Evolutionary conservation across 108 stramenopile genomes (phyloP).

Genomic region (Cylindrotheca fusiformis): DNA sequence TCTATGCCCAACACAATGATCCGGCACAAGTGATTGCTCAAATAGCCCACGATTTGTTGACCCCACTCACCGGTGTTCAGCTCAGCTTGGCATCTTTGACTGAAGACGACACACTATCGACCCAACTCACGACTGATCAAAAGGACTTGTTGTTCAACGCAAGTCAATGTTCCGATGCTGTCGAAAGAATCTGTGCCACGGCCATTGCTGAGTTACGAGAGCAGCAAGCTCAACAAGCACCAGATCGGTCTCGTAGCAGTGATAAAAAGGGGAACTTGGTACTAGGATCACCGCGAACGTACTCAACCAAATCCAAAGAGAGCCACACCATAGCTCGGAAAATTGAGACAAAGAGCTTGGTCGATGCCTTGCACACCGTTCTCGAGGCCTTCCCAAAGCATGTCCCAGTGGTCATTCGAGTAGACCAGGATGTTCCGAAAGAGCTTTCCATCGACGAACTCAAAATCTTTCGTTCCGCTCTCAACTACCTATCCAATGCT

Average conservation of each 20-base stretch:
- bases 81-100: slow-evolving; percentile 54
- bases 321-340: too few relatives aligned
- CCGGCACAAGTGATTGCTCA: slow-evolving; percentile 38
- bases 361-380: slow-evolving; percentile 50
- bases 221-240: neutral
- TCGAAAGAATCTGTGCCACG: slow-evolving; percentile 65
- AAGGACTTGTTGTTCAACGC: slow-evolving; percentile 58
- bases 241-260: neutral
- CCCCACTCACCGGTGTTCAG: slow-evolving; percentile 71
- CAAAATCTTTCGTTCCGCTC: slow-evolving; percentile 61
- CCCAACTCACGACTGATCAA: slow-evolving; percentile 40
- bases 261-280: too few relatives aligned
- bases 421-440: slow-evolving; percentile 53
- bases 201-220: slow-evolving; percentile 62
- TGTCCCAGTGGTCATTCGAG: slow-evolving; percentile 48
- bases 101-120: slow-evolving; percentile 46
- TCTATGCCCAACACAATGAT: slow-evolving; percentile 7
- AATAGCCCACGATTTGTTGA: slow-evolving; percentile 75
- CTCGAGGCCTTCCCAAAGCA: slow-evolving; percentile 60
- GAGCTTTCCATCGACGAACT: slow-evolving; percentile 58
- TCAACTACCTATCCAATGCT: slow-evolving; percentile 80
- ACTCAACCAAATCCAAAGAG: slow-evolving; percentile 21
- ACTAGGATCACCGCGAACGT: slow-evolving; percentile 4
- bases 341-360: slow-evolving; percentile 41
- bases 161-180: slow-evolving; percentile 45